Evolutionary conservation across 2,329 filamentous ascomycete genomes (phyloP), one percentile per base, ranked within the genome.

Genomic region (Neofusicoccum sp.): DNA sequence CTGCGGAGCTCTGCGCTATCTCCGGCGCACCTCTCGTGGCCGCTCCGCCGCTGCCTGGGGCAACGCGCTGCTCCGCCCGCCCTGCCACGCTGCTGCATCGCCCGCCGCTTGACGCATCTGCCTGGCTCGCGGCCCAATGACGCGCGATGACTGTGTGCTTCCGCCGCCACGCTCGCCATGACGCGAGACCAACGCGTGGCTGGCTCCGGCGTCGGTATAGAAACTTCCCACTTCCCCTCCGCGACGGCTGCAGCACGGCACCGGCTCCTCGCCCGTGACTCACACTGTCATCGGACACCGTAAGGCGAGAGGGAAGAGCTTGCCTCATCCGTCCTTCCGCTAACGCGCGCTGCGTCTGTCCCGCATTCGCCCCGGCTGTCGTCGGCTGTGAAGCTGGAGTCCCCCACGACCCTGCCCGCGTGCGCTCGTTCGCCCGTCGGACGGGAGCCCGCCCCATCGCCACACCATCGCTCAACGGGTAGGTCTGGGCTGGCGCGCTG

Each of bases 1-100:
- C n/a, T 36, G 34, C 51, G 51, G 38, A 20, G 26, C 40, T 40
- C 28, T 28, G 34, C 51, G 51, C 51, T 56, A 56, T 56, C 51
- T 56, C 51, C 51, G 51, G 41, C 38, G 51, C 36, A 33, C 51
- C 51, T 56, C 38, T 33, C 9, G 34, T 34, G n/a, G n/a, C n/a
- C n/a, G n/a, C n/a, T n/a, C n/a, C n/a, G n/a, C 48, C 36, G 48
- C 48, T 53, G 34, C 7, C 16, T n/a, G 14, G 36, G 41, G 49
- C 36, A 34, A 34, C 36, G 31, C n/a, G n/a, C 49, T 40, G 30
- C 45, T 48, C 45, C 47, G 16, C 38, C 34, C 48, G 48, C 48
- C 45, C 5, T 51, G 31, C 26, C 12, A 26, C 28, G 6, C n/a
- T n/a, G n/a, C n/a, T n/a, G n/a, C n/a, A n/a, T n/a, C n/a, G n/a